A percentile compares a stretch with the other conserved stretches of the same genome.
These are phyloP conservation scores for Strobilomyces dryophilus DNA, from an alignment of 768 basidiomycete genomes.

Conservation along the genomic window DNA sequence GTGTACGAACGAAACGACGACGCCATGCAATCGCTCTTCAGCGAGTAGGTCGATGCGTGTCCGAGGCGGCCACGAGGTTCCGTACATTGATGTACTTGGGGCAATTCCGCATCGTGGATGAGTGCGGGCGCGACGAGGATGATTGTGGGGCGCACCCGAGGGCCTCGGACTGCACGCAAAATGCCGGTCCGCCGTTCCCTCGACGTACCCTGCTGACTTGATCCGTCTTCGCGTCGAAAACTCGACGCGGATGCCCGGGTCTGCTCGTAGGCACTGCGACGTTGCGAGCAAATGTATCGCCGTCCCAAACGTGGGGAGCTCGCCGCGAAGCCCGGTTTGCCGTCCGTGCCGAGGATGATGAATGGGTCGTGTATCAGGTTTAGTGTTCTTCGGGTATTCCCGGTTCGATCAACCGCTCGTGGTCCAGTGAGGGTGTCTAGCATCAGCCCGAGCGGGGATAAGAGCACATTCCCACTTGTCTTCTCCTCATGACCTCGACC, in stretches of 20 bases:
- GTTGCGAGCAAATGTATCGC: slow-evolving; percentile 51
- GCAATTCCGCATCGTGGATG: background rate
- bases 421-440: no score
- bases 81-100: no score
- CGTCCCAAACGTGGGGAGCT: slow-evolving; percentile 43
- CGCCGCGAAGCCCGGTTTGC: slow-evolving; percentile 42
- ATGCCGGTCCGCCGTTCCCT: slow-evolving; percentile 26
- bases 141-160: slow-evolving; percentile 44
- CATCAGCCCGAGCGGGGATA: no score
- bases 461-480: no score
- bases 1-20: no score
- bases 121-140: background rate
- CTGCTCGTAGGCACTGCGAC: slow-evolving; percentile 2
- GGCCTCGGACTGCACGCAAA: slow-evolving; percentile 42
- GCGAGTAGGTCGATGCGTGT: no score
- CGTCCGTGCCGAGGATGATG: slow-evolving; percentile 44
- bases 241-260: slow-evolving; percentile 49
- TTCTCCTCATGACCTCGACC: no score
- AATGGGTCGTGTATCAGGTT: slow-evolving; percentile 46
- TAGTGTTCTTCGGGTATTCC: slow-evolving; percentile 50
- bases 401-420: slow-evolving; percentile 41
- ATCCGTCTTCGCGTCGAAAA: slow-evolving; percentile 55
- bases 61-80: no score
- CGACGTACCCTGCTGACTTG: slow-evolving; percentile 56
- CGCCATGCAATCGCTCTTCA: no score